Conservation (phyloP, 768 basidiomycete species). For the Suillus alpinus region DNA sequence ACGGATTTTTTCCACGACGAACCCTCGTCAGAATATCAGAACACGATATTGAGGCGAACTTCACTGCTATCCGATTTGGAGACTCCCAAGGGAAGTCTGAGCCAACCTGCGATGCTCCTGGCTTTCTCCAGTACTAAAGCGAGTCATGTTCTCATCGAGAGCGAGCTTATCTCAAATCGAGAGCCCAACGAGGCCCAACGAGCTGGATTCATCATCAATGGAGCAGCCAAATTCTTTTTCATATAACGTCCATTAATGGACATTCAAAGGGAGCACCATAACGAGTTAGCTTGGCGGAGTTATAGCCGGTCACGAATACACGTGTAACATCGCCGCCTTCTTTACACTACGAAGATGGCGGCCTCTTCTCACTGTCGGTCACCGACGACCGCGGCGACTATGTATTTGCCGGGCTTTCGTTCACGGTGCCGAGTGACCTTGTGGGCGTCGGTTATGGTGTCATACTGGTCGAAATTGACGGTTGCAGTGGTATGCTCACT, state of each 20-base stretch:
- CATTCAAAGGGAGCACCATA: not conserved
- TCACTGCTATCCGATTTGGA: not conserved
- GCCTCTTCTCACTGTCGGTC: not conserved
- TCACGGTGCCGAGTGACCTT: not conserved
- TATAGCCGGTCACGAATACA: not conserved
- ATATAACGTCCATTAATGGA: not conserved
- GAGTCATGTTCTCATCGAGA: not conserved
- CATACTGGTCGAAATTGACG: not conserved
- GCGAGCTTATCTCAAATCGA: not conserved
- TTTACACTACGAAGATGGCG: not conserved
- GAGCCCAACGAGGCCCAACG: not conserved
- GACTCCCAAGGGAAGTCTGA: not conserved
- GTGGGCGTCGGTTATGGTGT: not conserved
- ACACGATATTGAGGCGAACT: not conserved
- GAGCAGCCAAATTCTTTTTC: not conserved
- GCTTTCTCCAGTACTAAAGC: not conserved
- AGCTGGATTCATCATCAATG: no score
- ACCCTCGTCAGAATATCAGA: not conserved
- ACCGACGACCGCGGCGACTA: not conserved
- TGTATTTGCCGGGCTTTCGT: not conserved
- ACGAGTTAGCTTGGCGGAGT: not conserved
- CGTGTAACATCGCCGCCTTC: slow-evolving; percentile 2
- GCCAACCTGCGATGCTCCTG: not conserved
- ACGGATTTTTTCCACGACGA: not conserved
- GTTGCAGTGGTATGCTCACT: not conserved